Conservation (phyloP, 331 rosid genomes). For the Stylosanthes scabra region DNA sequence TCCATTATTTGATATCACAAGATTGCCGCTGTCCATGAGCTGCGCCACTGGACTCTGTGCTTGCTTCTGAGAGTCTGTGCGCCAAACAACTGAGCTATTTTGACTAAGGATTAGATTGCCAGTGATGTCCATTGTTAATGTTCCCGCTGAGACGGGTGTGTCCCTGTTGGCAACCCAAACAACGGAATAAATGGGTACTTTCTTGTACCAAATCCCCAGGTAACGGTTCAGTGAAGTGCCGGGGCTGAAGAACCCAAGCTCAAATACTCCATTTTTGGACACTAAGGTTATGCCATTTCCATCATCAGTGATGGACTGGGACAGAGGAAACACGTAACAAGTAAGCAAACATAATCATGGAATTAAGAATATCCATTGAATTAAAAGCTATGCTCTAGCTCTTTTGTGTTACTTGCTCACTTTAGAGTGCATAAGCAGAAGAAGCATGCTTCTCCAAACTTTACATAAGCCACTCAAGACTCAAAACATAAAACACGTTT, state of each 20-base stretch:
- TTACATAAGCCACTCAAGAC: too few relatives aligned
- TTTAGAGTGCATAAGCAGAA: too few relatives aligned
- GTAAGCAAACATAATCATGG: not conserved
- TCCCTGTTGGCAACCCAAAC: slow-evolving; percentile 38
- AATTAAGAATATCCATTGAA: slow-evolving; percentile 9
- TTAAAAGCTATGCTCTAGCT: not conserved
- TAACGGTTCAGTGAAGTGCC: slow-evolving; percentile 16
- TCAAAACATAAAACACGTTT: too few relatives aligned
- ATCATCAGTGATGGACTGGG: not conserved
- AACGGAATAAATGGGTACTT: not conserved
- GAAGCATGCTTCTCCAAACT: too few relatives aligned
- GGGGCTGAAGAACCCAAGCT: not conserved
- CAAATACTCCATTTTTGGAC: not conserved
- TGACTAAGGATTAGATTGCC: slow-evolving; percentile 29
- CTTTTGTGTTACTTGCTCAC: too few relatives aligned
- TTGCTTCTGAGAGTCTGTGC: not conserved
- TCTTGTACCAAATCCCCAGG: slow-evolving; percentile 36
- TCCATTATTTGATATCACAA: slow-evolving; percentile 1
- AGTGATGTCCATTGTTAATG: not conserved
- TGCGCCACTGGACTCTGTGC: slow-evolving; percentile 3
- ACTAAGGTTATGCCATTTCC: not conserved
- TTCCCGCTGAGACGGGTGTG: slow-evolving; percentile 15
- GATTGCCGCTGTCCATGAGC: slow-evolving; percentile 37
- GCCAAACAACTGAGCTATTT: not conserved
- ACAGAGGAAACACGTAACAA: not conserved